Evolutionary conservation across 768 basidiomycete species (phyloP), one percentile per base, ranked within the genome.

Genomic region (Boletus rubescentipes): DNA sequence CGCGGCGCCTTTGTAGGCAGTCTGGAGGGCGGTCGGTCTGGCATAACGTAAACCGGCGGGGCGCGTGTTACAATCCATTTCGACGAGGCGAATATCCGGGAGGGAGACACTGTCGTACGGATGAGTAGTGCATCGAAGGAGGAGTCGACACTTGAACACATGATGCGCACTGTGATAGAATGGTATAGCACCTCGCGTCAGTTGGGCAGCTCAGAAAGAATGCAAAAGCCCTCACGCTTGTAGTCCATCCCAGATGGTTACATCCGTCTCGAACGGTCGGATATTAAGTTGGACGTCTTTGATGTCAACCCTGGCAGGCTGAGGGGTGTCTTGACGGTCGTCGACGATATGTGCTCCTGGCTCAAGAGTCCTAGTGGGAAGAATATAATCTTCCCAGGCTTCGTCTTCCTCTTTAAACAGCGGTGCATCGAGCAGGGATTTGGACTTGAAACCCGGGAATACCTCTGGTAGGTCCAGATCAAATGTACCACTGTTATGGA

Each of bases 231-330:
- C 67, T 36, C 21, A 69, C 68, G 42, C 45, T 31, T 12, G 31
- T 5, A 54, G 47, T 18, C 54, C 61, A 12, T 69, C 69, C 69
- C 67, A 69, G 50, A 68, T 54, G 3, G 64, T 68, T 31, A 64
- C 23, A 11, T 68, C 46, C 3, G 38, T 43, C 26, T 61, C 52
- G n/a, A 50, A 43, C 3, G 59, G 36, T 4, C 40, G 34, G 16
- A 64, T 62, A n/a, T 37, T 4, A 8, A 69, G 48, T 11, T 36
- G 49, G 8, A 71, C 15, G 12, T 66, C 58, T 11, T 58, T 38
- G 18, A 45, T 26, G 7, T 38, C 31, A 12, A 44, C 29, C 18
- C 35, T 44, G 21, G 15, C 36, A 18, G 30, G 30, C 5, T 14
- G 40, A 12, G 8, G 30, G n/a, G 26, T n/a, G 10, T 4, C 34